Base-by-base conservation (phyloP, 768 basidiomycete species). In the Cyclocybe aegerita region DNA sequence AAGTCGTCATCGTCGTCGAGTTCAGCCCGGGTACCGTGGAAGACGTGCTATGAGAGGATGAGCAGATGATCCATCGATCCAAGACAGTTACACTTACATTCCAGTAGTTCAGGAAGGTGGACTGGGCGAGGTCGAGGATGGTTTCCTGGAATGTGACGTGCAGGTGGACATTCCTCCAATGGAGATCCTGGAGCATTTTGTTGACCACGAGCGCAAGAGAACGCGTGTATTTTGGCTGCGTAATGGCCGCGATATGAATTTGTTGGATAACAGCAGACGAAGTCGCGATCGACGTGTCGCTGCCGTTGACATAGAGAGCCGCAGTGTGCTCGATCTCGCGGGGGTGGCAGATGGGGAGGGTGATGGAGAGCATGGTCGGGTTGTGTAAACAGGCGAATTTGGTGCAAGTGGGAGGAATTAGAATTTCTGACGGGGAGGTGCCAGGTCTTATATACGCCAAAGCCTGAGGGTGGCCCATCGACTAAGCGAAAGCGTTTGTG, bases 241-340 rank as follows among this genome's bases (percentile, higher is more conserved):
- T 52, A n/a, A 46, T 30, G 6, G 50, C 50, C 2, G 50, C 46
- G 14, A 39, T 52, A 14, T 46, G 50, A 11, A 52, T 34, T 14
- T 52, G 50, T 4, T 32, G 34, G 5, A 46, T 35, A 15, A 52
- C 50, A 35, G 23, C 23, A 23, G 23, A 3, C 23, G 5, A 23
- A 3, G 23, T 23, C 23, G 23, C 1, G 23, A 23, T 1, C 23
- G 23, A 23, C 23, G 23, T 5, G 23, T 23, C 23, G 23, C 23
- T 23, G 23, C 23, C 23, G 23, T 3, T 23, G 23, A 23, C 23
- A 2, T 23, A 23, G 23, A 23, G 23, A 23, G 23, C 23, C 23
- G 23, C 23, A 23, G 23, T 23, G 23, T 23, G 23, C 23, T 23
- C 23, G 23, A 23, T 23, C 2, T 23, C 23, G 23, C 23, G 23